These are phyloP conservation scores for Umbelopsis sp. DNA, from an alignment of 192 early-diverging fungal genomes.

Conservation along the genomic window DNA sequence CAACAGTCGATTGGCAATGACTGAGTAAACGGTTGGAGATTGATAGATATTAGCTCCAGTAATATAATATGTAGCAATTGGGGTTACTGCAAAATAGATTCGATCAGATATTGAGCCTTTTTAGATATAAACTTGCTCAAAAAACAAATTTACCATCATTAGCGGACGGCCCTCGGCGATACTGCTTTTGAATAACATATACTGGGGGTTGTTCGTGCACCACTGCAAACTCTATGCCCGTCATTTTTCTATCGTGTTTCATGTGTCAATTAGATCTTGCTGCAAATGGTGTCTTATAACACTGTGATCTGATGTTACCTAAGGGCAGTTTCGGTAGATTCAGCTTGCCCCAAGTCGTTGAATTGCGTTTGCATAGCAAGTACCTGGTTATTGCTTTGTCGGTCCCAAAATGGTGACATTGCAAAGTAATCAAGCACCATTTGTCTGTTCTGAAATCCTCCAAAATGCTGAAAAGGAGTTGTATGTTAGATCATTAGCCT, in stretches of 20 bases:
- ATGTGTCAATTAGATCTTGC: not conserved
- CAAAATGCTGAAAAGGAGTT: constrained; percentile 47
- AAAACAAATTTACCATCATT: constrained; percentile 46
- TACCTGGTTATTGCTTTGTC: constrained; percentile 76
- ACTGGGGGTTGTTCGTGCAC: constrained; percentile 67
- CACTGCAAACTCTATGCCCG: constrained; percentile 77
- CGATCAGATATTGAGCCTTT: constrained; percentile 5
- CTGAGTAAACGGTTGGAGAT: constrained; percentile 70
- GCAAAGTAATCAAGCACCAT: constrained; percentile 84
- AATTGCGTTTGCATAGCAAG: constrained; percentile 82
- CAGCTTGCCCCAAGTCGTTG: constrained; percentile 65
- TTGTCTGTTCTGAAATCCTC: constrained; percentile 68
- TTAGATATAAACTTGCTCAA: not conserved
- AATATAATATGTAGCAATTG: constrained; percentile 70
- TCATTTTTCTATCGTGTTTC: constrained; percentile 58
- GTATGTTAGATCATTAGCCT: not conserved
- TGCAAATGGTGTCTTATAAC: not conserved
- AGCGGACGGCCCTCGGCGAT: constrained; percentile 51
- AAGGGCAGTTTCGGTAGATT: constrained; percentile 49
- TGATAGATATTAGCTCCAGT: constrained; percentile 73
- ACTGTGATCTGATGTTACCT: not conserved
- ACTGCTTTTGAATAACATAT: constrained; percentile 74
- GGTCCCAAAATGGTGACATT: constrained; percentile 82
- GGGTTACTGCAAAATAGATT: constrained; percentile 41
- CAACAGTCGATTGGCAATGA: constrained; percentile 67